These are phyloP conservation scores for Sutorius eximius DNA, from an alignment of 1,284 basidiomycete genomes.

Conservation along the genomic window DNA sequence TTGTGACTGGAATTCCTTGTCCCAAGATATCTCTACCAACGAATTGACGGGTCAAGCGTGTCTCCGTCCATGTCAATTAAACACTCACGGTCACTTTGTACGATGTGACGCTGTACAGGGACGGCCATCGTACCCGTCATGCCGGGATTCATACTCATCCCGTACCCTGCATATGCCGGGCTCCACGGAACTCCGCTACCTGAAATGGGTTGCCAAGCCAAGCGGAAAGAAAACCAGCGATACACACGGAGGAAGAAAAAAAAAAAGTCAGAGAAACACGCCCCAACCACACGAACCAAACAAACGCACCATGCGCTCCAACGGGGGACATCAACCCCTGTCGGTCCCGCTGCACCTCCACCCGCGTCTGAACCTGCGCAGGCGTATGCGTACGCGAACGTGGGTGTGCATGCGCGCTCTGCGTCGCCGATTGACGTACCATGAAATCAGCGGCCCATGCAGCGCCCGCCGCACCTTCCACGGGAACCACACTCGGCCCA, in stretches of 20 bases:
- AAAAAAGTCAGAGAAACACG: slow-evolving; percentile 6
- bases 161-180: slow-evolving; percentile 31
- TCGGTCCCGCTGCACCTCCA: slow-evolving; percentile 18
- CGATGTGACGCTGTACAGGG: slow-evolving; percentile 34
- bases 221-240: background rate
- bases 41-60: background rate
- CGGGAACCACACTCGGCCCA: slow-evolving; percentile 7
- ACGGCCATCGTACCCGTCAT: slow-evolving; percentile 33
- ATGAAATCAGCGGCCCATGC: slow-evolving; percentile 53
- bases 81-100: slow-evolving; percentile 39
- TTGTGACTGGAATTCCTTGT: slow-evolving; percentile 61
- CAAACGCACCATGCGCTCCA: slow-evolving; percentile 23
- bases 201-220: slow-evolving; percentile 1
- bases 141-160: slow-evolving; percentile 40
- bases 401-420: background rate
- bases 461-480: slow-evolving; percentile 8
- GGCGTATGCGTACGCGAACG: background rate
- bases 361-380: slow-evolving; percentile 5
- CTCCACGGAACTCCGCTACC: slow-evolving; percentile 41
- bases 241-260: background rate
- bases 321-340: slow-evolving; percentile 3
- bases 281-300: background rate
- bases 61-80: background rate
- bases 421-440: slow-evolving; percentile 36
- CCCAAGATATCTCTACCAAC: slow-evolving; percentile 50